Evolutionary conservation across 805 yeast genomes (phyloP), one percentile per base, ranked within the genome.

Genomic region (Yarrowia hollandica): DNA sequence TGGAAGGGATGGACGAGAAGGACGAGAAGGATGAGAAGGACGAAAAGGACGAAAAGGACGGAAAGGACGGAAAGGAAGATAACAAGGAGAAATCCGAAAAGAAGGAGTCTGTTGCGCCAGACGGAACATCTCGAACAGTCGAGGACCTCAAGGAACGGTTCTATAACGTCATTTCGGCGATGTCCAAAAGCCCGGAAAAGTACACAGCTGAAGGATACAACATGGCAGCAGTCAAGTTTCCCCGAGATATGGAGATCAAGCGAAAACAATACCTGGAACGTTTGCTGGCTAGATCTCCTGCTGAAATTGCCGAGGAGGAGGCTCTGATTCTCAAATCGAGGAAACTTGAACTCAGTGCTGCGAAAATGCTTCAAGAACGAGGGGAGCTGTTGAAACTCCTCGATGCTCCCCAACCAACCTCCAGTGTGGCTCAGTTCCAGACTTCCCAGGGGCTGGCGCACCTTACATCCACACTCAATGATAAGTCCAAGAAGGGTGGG

Each of bases 221-320:
- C 11, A 4, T 55, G 30, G 39, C 37, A 5, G 3, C 21, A 5
- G 77, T 94, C 67, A 78, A 83, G 18, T 94, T 79, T 69, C 83
- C 88, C 35, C 85, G 83, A 65, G 78, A 79, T 6, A 83, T 82
- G 64, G 99, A 94, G 70, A 62, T 79, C 18, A 89, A 85, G 65
- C 80, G 99, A 62, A 94, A 94, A 66, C 81, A 81, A 55, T 92
- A 92, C 68, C 73, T 94, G 44, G 85, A 84, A 65, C 82, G 88
- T 62, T 74, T 94, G 34, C 76, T 92, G 39, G 83, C 83, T 33
- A 77, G 99, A 64, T 83, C 92, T 2, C 97, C 99, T 0, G 96
- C 97, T 0, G 99, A 94, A 69, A 88, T 94, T 42, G 98, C 98
- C 0, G 99, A 94, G 74, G 99, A 94, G 69, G 98, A 94, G 70